Conservation (phyloP, 169 alveolate genomes). For the Toxoplasma gondii region DNA sequence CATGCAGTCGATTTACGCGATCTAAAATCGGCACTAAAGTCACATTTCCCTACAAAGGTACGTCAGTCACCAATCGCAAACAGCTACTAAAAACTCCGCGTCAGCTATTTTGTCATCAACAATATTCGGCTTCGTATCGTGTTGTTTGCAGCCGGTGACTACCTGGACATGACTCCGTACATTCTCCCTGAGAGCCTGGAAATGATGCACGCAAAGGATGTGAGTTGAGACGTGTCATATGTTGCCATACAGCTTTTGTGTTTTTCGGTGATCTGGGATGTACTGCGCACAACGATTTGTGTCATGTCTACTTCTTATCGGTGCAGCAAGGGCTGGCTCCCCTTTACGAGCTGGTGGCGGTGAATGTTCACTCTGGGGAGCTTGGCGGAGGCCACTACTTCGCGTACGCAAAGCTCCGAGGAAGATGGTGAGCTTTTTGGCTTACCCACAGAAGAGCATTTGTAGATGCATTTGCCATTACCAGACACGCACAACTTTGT, state of each 20-base stretch:
- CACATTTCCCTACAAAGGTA: slow-evolving; percentile 75
- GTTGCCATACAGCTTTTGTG: too few relatives aligned
- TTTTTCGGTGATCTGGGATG: background rate
- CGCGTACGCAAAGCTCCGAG: slow-evolving; percentile 76
- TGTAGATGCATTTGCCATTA: background rate
- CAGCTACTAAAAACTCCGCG: background rate
- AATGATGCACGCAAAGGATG: slow-evolving; percentile 18
- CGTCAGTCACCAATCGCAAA: background rate
- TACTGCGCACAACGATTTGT: background rate
- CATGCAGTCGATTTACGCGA: slow-evolving; percentile 49
- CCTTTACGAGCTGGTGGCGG: slow-evolving; percentile 78
- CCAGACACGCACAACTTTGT: background rate
- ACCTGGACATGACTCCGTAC: slow-evolving; percentile 71
- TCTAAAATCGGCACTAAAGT: slow-evolving; percentile 71
- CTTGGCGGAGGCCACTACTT: slow-evolving; percentile 82
- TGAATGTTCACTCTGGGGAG: slow-evolving; percentile 80
- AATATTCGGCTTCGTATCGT: background rate
- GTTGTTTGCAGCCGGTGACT: slow-evolving; percentile 66
- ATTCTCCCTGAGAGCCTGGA: slow-evolving; percentile 69
- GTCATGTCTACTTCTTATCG: background rate
- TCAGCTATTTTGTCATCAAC: background rate
- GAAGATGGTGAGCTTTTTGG: slow-evolving; percentile 77
- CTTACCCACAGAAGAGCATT: background rate
- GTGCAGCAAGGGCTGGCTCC: slow-evolving; percentile 69
- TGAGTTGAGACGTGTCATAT: background rate